Evolutionary conservation across 768 basidiomycete species (phyloP).

Genomic region (Nidula microcarpa): DNA sequence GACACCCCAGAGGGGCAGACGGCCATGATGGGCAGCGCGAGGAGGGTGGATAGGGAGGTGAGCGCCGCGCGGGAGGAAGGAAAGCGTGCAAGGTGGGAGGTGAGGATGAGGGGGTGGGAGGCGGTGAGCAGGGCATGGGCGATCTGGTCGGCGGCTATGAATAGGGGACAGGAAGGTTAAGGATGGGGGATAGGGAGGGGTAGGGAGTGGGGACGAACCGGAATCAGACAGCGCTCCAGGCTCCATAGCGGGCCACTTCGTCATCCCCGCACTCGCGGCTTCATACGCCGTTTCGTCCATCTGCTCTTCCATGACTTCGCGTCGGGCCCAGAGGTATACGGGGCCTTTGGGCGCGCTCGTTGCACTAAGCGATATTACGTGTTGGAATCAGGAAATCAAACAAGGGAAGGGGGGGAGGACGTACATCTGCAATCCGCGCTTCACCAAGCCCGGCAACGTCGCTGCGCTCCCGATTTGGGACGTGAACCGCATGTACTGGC

Average conservation of each 20-base stretch:
- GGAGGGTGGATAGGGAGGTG: conserved; percentile 39
- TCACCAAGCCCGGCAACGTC: conserved; percentile 46
- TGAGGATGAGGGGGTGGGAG: conserved; percentile 58
- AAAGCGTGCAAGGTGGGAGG: conserved; percentile 60
- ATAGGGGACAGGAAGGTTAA: conserved; percentile 1
- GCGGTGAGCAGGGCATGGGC: conserved; percentile 46
- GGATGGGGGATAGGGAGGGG: background rate
- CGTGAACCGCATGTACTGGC: conserved; percentile 72
- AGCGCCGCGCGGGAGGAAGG: conserved; percentile 42
- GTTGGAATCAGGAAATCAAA: background rate
- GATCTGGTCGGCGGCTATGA: conserved; percentile 34
- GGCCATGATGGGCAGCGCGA: conserved; percentile 53
- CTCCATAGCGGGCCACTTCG: conserved; percentile 51
- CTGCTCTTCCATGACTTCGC: conserved; percentile 71
- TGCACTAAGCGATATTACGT: conserved; percentile 35
- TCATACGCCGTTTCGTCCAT: conserved; percentile 35
- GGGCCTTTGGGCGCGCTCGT: conserved; percentile 71
- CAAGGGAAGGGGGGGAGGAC: conserved; percentile 7
- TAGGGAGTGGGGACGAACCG: conserved; percentile 14
- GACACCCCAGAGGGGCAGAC: conserved; percentile 49
- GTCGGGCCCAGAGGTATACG: conserved; percentile 68
- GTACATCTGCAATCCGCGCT: conserved; percentile 64
- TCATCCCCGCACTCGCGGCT: conserved; percentile 13
- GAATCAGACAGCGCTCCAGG: conserved; percentile 40
- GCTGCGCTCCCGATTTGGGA: conserved; percentile 55